phyloP scores from a whole-genome alignment of 2,329 filamentous ascomycete species.

The Epichloe sibirici region DNA sequence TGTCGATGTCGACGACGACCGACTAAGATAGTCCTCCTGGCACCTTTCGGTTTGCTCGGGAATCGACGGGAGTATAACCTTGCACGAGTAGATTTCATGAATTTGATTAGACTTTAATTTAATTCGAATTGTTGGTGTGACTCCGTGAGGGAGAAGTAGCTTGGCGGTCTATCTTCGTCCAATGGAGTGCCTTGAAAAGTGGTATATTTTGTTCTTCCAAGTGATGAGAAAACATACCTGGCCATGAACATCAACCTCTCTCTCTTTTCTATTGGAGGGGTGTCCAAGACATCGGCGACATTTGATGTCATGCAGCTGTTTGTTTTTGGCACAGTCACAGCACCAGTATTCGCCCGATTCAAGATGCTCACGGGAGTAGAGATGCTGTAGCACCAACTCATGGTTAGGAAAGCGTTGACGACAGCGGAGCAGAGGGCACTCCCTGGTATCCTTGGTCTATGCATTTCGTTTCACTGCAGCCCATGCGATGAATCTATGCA shows the following conservation, averaged over 20 bases:
- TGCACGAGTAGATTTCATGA: slow-evolving; percentile 38
- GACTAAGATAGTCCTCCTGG: neutral
- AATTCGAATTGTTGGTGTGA: slow-evolving; percentile 28
- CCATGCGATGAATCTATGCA: slow-evolving; percentile 45
- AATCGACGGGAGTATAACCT: slow-evolving; percentile 24
- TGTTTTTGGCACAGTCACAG: slow-evolving; percentile 39
- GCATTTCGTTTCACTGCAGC: slow-evolving; percentile 42
- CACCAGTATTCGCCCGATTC: slow-evolving; percentile 42
- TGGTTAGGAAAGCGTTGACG: slow-evolving; percentile 37
- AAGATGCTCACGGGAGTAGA: slow-evolving; percentile 36
- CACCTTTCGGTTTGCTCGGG: slow-evolving; percentile 14
- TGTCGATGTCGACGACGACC: neutral
- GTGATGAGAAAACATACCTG: slow-evolving; percentile 40
- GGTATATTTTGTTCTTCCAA: slow-evolving; percentile 33
- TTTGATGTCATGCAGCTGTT: slow-evolving; percentile 37
- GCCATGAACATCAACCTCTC: slow-evolving; percentile 40
- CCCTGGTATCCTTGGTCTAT: slow-evolving; percentile 33
- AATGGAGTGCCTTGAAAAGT: slow-evolving; percentile 17
- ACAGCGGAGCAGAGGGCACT: slow-evolving; percentile 41
- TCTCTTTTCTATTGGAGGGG: slow-evolving; percentile 37
- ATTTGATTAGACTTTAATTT: slow-evolving; percentile 37
- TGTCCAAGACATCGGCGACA: slow-evolving; percentile 39
- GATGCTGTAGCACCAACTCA: slow-evolving; percentile 41
- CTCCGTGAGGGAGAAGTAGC: slow-evolving; percentile 31
- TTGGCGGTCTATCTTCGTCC: slow-evolving; percentile 28